Evolutionary conservation across 2,329 filamentous ascomycete species (phyloP).

Genomic region (Aspergillus fructus): DNA sequence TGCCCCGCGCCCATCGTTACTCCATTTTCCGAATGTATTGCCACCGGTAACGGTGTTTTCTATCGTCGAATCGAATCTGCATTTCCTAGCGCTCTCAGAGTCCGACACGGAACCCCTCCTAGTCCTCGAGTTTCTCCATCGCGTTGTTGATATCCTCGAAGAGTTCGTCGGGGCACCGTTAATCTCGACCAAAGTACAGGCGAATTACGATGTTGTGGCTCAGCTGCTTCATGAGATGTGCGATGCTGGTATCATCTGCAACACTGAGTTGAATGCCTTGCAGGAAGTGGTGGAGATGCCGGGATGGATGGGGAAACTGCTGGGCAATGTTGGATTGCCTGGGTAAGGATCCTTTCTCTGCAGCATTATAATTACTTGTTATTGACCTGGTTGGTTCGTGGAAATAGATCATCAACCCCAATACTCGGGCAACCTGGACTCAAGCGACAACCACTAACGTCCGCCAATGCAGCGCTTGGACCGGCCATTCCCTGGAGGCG

Average conservation of each 20-base stretch:
- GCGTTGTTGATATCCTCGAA: slow-evolving; percentile 86
- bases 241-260: slow-evolving; percentile 83
- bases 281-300: slow-evolving; percentile 90
- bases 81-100: slow-evolving; percentile 82
- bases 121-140: slow-evolving; percentile 90
- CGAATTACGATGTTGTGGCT: slow-evolving; percentile 87
- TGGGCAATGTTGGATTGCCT: slow-evolving; percentile 83
- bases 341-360: slow-evolving; percentile 49
- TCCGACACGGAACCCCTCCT: slow-evolving; percentile 85
- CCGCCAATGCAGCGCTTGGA: slow-evolving; percentile 35
- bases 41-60: slow-evolving; percentile 89
- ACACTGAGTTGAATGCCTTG: slow-evolving; percentile 89
- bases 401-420: slow-evolving; percentile 38
- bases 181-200: slow-evolving; percentile 81
- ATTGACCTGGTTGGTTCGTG: neutral
- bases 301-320: slow-evolving; percentile 81
- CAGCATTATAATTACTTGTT: neutral
- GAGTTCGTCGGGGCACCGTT: slow-evolving; percentile 90
- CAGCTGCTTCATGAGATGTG: slow-evolving; percentile 96
- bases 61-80: slow-evolving; percentile 78
- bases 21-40: slow-evolving; percentile 78
- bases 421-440: slow-evolving; percentile 39
- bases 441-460: slow-evolving; percentile 43
- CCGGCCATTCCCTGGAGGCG: slow-evolving; percentile 80
- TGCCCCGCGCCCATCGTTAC: slow-evolving; percentile 75